Percentiles rank a stretch among this genome's conserved stretches.
phyloP scores from a whole-genome alignment of 371 early-diverging fungal species.

The Mucor mucedo region DNA sequence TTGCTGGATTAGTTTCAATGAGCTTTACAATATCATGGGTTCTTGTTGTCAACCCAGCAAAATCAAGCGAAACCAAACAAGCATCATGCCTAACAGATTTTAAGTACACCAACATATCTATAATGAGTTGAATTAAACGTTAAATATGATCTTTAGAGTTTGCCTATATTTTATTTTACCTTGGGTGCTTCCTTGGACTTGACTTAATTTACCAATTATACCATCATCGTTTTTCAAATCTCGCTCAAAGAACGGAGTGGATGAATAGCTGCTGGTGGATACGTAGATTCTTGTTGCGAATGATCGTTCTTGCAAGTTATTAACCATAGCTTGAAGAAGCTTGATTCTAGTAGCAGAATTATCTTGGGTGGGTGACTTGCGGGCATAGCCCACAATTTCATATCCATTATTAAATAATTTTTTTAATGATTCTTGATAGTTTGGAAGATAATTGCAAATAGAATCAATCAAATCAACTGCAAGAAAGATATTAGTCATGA shows the following conservation, averaged over 20 bases:
- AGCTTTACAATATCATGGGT: slow-evolving; percentile 14
- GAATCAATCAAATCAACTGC: no score
- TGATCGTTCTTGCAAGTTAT: slow-evolving; percentile 16
- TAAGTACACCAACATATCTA: slow-evolving; percentile 14
- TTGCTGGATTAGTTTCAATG: no score
- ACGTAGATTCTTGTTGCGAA: slow-evolving; percentile 21
- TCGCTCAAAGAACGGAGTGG: slow-evolving; percentile 9
- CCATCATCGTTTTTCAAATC: slow-evolving; percentile 15
- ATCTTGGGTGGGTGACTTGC: not conserved
- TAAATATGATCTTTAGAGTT: no score
- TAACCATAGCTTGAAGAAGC: slow-evolving; percentile 16
- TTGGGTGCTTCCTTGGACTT: no score
- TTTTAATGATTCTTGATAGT: no score
- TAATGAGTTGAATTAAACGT: no score
- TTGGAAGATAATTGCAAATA: no score
- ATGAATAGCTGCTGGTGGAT: slow-evolving; percentile 17
- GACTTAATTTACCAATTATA: no score
- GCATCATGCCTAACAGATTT: slow-evolving; percentile 13
- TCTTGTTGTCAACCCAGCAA: slow-evolving; percentile 25
- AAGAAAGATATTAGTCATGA: no score
- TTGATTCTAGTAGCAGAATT: slow-evolving; percentile 7
- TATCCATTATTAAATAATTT: no score
- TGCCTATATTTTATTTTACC: slow-evolving; percentile 10
- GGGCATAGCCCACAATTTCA: no score
- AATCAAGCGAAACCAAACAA: slow-evolving; percentile 17